A percentile compares a stretch with the other conserved stretches of the same genome.
Conservation (phyloP, 192 early-diverging fungal species). For the Coemansia sp. region DNA sequence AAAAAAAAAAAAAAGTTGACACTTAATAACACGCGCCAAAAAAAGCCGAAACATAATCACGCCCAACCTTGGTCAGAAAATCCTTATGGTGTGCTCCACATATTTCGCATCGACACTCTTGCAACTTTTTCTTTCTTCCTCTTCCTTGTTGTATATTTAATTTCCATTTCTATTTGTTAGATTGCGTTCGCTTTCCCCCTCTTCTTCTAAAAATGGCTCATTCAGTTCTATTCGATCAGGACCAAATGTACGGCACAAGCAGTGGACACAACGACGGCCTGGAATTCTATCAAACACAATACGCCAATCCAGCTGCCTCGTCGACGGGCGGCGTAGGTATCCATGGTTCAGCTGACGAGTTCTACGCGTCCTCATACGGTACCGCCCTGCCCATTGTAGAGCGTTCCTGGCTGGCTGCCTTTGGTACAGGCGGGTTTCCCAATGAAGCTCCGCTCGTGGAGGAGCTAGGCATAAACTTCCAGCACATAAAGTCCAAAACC, state of each 20-base stretch:
- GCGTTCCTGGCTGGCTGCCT: conserved; percentile 68
- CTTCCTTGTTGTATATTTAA: not conserved
- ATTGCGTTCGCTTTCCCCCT: not conserved
- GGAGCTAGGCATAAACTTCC: conserved; percentile 95
- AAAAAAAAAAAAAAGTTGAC: not conserved
- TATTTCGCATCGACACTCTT: not conserved
- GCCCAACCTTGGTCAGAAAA: not conserved
- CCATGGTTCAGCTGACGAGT: conserved; percentile 52
- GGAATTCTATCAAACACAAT: conserved; percentile 58
- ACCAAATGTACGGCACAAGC: conserved; percentile 31
- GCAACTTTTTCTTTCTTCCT: not conserved
- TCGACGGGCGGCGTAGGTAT: conserved; percentile 22
- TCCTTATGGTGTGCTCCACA: not conserved
- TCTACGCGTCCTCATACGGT: conserved; percentile 55
- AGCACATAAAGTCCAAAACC: conserved; percentile 86
- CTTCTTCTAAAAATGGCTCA: conserved; percentile 38
- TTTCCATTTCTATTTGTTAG: not conserved
- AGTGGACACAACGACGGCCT: conserved; percentile 41
- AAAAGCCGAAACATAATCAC: not conserved
- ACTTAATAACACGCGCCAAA: not conserved
- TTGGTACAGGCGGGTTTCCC: conserved; percentile 89
- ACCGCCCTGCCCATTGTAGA: conserved; percentile 53
- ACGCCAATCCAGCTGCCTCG: conserved; percentile 39
- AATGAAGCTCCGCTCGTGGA: conserved; percentile 95
- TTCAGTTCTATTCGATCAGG: conserved; percentile 58